These are phyloP conservation scores for Chamaenerion angustifolium DNA, from an alignment of 345 rosid species.

Conservation along the genomic window DNA sequence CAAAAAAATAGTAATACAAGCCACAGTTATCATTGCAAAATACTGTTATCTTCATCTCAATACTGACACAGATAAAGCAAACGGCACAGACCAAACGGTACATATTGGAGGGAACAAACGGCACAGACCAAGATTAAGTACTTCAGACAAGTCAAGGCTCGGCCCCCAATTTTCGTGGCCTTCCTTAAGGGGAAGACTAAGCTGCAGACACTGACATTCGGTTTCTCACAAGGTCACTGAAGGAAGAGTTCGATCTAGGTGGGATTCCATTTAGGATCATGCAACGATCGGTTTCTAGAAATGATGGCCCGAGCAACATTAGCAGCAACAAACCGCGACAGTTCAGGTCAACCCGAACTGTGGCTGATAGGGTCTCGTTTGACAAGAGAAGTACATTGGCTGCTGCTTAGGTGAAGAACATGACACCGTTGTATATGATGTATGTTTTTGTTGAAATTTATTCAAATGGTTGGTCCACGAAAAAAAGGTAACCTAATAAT, in stretches of 20 bases:
- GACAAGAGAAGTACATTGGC: conserved; percentile 36
- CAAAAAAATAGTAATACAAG: no score
- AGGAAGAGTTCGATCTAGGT: conserved; percentile 87
- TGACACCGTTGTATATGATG: background rate
- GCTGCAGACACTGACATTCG: conserved; percentile 61
- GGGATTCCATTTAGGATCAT: conserved; percentile 87
- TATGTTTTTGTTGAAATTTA: no score
- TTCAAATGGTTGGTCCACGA: no score
- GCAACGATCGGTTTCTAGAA: conserved; percentile 40
- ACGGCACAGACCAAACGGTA: no score
- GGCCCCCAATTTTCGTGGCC: conserved; percentile 93
- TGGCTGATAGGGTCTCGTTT: conserved; percentile 25
- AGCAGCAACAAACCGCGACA: conserved; percentile 12
- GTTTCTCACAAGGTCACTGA: conserved; percentile 68
- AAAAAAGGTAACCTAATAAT: no score
- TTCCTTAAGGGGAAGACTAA: conserved; percentile 53
- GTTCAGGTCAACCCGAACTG: conserved; percentile 3
- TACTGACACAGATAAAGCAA: no score
- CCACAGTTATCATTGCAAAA: no score
- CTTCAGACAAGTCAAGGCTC: conserved; percentile 94
- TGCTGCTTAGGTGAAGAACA: conserved; percentile 1
- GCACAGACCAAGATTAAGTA: conserved; percentile 86
- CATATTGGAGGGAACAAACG: conserved; percentile 87
- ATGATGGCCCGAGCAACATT: conserved; percentile 11
- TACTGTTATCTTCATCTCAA: no score